Evolutionary conservation across 257 asterid genomes (phyloP).

Genomic region (Linderniella brevidens): DNA sequence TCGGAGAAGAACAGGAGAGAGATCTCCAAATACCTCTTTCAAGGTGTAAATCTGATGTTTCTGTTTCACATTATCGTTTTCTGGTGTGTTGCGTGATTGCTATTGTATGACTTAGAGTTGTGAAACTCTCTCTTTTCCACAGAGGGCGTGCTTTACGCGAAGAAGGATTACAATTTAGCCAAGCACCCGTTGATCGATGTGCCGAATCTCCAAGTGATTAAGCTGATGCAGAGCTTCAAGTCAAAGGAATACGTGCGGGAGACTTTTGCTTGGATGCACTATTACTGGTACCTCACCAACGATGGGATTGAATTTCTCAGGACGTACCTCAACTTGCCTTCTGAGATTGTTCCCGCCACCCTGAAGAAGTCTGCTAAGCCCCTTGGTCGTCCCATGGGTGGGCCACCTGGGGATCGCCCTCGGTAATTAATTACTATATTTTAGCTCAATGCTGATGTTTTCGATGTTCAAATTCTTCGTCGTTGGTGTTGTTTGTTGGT

Average conservation of each 20-base stretch:
- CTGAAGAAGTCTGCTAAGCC: constrained; percentile 89
- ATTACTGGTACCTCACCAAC: constrained; percentile 81
- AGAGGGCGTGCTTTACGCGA: constrained; percentile 93
- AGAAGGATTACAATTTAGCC: constrained; percentile 74
- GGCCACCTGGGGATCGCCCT: constrained; percentile 85
- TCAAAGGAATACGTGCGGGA: constrained; percentile 83
- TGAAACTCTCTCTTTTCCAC: not conserved
- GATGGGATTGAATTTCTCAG: constrained; percentile 90
- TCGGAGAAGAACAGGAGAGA: constrained; percentile 84
- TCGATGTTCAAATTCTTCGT: too few relatives aligned
- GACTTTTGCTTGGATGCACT: constrained; percentile 97
- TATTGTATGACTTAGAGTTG: not conserved
- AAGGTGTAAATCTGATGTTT: constrained; percentile 22
- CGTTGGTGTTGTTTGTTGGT: too few relatives aligned
- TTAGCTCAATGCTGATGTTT: too few relatives aligned
- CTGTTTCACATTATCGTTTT: not conserved
- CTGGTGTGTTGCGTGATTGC: not conserved
- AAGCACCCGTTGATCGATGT: constrained; percentile 92
- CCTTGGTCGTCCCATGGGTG: constrained; percentile 85
- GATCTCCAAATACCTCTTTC: constrained; percentile 91
- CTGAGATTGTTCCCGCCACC: constrained; percentile 88
- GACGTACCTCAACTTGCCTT: constrained; percentile 73
- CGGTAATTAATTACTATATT: constrained; percentile 29
- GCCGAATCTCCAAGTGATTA: constrained; percentile 87
- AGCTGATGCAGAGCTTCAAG: constrained; percentile 96